These are phyloP conservation scores for Claviceps cyperi DNA, from an alignment of 2,329 filamentous ascomycete genomes.

Conservation along the genomic window DNA sequence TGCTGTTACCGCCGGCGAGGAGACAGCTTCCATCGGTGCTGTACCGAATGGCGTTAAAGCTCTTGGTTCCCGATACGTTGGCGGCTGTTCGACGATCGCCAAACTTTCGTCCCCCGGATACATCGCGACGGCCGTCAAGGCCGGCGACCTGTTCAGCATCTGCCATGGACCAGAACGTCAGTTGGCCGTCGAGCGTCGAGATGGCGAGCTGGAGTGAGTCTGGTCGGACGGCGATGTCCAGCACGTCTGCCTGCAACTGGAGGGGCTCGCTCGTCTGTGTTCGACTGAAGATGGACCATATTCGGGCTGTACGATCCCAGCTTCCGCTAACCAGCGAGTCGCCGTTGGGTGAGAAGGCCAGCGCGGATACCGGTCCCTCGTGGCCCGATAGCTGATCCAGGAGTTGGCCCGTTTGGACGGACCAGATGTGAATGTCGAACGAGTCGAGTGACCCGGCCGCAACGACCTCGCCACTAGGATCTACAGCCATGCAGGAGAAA, in stretches of 20 bases:
- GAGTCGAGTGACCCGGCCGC: constrained; percentile 91
- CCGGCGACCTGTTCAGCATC: constrained; percentile 77
- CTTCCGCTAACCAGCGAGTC: constrained; percentile 76
- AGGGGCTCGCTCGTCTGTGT: constrained; percentile 92
- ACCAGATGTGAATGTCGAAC: constrained; percentile 97
- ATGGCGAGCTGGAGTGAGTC: constrained; percentile 86
- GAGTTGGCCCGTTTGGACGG: constrained; percentile 90
- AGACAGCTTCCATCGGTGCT: constrained; percentile 86
- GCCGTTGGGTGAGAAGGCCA: constrained; percentile 82
- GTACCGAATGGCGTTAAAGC: constrained; percentile 76
- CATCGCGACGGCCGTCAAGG: constrained; percentile 79
- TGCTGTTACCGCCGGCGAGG: constrained; percentile 87
- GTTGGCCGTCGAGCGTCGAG: constrained; percentile 81
- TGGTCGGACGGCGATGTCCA: constrained; percentile 74
- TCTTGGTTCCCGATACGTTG: constrained; percentile 80
- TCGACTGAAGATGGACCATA: constrained; percentile 90
- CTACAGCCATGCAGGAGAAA: constrained; percentile 90
- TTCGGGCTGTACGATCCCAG: constrained; percentile 89
- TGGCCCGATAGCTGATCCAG: constrained; percentile 84
- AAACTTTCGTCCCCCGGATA: constrained; percentile 80
- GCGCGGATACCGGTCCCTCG: constrained; percentile 78
- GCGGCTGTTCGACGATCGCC: constrained; percentile 82
- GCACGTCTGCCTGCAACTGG: constrained; percentile 79
- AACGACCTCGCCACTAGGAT: constrained; percentile 90
- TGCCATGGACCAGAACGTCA: constrained; percentile 87